Evolutionary conservation across 441 rosid species (phyloP), one percentile per base, ranked within the genome.

Genomic region (Populus hybrid): DNA sequence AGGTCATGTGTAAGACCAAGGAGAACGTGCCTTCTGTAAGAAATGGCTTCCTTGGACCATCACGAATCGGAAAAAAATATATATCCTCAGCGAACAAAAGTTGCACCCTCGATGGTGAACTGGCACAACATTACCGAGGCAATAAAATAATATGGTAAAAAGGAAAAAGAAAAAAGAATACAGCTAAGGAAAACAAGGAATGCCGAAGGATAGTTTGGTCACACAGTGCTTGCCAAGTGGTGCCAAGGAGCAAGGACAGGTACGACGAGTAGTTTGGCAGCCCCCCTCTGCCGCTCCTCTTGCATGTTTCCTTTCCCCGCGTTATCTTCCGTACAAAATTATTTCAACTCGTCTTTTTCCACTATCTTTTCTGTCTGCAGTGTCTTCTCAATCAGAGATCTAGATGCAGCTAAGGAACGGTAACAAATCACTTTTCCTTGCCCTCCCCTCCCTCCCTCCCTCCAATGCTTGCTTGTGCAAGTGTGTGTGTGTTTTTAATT

Each of bases 391-490:
- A 18, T 74, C 71, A 75, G 38, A 40, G 50, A 40, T 30, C 36
- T 36, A 2, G 34, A 46, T 76, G 77, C 74, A 53, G 61, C 77
- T 16, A 38, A 23, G 23, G 65, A 80, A 72, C n/a, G 80, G 82
- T 82, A 78, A 80, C 40, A 28, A 67, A 23, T 86, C 81, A 24
- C 77, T 86, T 66, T 83, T 75, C 42, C 69, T 42, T 32, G 10
- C 70, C 35, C 59, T 59, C 7, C 30, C 30, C 30, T 28, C 30
- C 35, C 59, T 28, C 50, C 23, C 50, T 1, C n/a, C 18, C 14
- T 63, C 11, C 26, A 16, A 9, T 61, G 53, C 14, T 21, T 65
- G 28, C 30, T 28, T 72, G 76, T 34, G 26, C 0, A 20, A 38
- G 21, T 28, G 65, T 3, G 9, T 65, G 5, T 38, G 42, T 38